phyloP scores from a whole-genome alignment of 805 yeast genomes.

The Schizosaccharomyces lindneri region DNA sequence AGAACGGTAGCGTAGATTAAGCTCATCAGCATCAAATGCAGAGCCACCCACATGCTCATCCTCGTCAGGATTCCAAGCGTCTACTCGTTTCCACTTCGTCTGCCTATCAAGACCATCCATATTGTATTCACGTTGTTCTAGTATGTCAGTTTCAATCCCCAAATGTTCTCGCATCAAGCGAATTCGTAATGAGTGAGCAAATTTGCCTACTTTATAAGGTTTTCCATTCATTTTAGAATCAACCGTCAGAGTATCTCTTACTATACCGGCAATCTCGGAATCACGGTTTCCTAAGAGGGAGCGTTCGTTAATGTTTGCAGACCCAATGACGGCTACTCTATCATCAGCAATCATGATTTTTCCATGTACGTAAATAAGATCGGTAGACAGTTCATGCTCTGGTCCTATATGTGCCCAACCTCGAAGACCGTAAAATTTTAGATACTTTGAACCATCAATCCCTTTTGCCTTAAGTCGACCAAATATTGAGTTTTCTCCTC shows the following conservation, averaged over 20 bases:
- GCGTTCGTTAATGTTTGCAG: conserved; percentile 91
- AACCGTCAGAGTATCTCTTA: conserved; percentile 58
- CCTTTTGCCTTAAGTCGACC: conserved; percentile 56
- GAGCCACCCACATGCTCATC: not conserved
- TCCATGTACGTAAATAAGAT: conserved; percentile 83
- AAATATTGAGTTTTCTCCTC: conserved; percentile 73
- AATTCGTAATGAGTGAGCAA: conserved; percentile 71
- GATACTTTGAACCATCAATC: conserved; percentile 69
- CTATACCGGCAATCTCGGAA: conserved; percentile 75
- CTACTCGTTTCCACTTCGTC: not conserved
- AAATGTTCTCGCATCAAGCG: conserved; percentile 90
- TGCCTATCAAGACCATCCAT: conserved; percentile 15
- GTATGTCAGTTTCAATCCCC: conserved; percentile 72
- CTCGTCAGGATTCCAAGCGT: not conserved
- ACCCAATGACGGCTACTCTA: conserved; percentile 77
- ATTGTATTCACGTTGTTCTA: conserved; percentile 59
- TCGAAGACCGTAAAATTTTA: conserved; percentile 72
- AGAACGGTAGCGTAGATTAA: not conserved
- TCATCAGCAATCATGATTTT: conserved; percentile 76
- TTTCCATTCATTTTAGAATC: conserved; percentile 56
- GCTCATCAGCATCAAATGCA: not conserved
- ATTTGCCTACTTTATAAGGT: conserved; percentile 58
- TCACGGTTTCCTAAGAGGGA: conserved; percentile 88
- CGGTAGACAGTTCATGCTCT: conserved; percentile 48
- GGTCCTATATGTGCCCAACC: conserved; percentile 90